These are phyloP conservation scores for Akanthomyces lecanii DNA, from an alignment of 2,329 filamentous ascomycete species.

Conservation along the genomic window DNA sequence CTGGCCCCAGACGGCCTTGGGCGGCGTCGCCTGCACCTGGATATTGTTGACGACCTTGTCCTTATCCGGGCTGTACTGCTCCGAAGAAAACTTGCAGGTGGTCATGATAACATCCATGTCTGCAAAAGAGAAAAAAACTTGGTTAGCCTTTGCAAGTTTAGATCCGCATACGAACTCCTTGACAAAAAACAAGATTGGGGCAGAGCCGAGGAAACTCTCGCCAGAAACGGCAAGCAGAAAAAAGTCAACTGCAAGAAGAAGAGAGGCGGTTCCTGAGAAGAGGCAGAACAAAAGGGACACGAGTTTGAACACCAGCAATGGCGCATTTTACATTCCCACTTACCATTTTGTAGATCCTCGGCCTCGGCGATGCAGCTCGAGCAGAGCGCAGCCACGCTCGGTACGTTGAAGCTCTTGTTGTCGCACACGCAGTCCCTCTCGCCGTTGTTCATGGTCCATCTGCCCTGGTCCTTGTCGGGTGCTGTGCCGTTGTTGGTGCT, in stretches of 20 bases:
- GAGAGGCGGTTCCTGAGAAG: neutral
- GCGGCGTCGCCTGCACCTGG: slow-evolving; percentile 31
- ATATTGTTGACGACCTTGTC: slow-evolving; percentile 32
- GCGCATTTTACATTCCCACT: slow-evolving; percentile 17
- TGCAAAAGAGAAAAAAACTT: slow-evolving; percentile 18
- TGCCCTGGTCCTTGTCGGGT: slow-evolving; percentile 18
- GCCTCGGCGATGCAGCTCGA: slow-evolving; percentile 34
- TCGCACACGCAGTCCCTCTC: slow-evolving; percentile 36
- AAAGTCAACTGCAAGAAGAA: neutral
- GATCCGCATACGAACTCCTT: no score
- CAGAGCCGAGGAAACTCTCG: no score
- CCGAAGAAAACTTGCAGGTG: slow-evolving; percentile 31
- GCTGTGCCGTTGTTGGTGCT: neutral
- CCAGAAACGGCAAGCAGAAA: neutral
- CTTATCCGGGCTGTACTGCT: slow-evolving; percentile 28
- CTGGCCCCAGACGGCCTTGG: slow-evolving; percentile 22
- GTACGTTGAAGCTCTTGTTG: slow-evolving; percentile 39
- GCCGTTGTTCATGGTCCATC: slow-evolving; percentile 20
- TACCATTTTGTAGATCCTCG: slow-evolving; percentile 31
- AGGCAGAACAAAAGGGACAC: neutral
- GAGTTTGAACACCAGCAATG: neutral
- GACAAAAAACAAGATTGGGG: no score
- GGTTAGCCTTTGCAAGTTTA: no score
- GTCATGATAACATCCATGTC: slow-evolving; percentile 35
- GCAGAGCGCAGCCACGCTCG: slow-evolving; percentile 34